These are phyloP conservation scores for Tolypocladium tropicale DNA, from an alignment of 2,329 filamentous ascomycete species.

Conservation along the genomic window DNA sequence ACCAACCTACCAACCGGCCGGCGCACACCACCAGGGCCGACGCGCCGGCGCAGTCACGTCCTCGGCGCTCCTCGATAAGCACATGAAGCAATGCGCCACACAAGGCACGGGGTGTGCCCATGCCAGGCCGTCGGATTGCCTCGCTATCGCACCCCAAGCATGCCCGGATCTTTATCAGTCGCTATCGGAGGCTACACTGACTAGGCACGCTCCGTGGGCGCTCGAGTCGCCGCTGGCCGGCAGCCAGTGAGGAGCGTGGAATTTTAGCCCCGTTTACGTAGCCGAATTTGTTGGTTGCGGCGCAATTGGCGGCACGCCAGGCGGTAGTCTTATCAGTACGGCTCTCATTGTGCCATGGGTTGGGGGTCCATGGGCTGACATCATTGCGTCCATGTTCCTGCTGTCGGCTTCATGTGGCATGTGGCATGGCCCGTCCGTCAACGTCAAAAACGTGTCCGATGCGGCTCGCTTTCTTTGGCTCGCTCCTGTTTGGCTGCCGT, in stretches of 20 bases:
- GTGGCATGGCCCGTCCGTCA: too few relatives aligned
- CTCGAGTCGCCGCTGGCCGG: background rate
- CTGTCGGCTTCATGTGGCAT: background rate
- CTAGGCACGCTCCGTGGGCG: background rate
- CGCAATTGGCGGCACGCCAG: background rate
- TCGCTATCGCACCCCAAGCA: background rate
- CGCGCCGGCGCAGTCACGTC: background rate
- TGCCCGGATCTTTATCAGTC: background rate
- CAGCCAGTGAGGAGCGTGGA: conserved; percentile 6
- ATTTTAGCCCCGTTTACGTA: conserved; percentile 18
- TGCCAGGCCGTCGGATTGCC: background rate
- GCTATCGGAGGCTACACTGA: background rate
- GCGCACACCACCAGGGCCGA: background rate
- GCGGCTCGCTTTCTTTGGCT: background rate
- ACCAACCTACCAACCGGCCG: too few relatives aligned
- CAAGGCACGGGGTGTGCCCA: background rate
- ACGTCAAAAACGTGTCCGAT: background rate
- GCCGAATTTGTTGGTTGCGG: conserved; percentile 22
- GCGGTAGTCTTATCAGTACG: background rate
- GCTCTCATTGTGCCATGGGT: background rate
- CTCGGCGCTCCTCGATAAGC: background rate
- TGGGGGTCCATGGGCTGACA: background rate
- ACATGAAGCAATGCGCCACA: background rate
- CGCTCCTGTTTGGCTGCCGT: background rate
- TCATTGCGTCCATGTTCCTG: background rate